Conservation (phyloP, 768 basidiomycete genomes). For the Coprinellus micaceus region DNA sequence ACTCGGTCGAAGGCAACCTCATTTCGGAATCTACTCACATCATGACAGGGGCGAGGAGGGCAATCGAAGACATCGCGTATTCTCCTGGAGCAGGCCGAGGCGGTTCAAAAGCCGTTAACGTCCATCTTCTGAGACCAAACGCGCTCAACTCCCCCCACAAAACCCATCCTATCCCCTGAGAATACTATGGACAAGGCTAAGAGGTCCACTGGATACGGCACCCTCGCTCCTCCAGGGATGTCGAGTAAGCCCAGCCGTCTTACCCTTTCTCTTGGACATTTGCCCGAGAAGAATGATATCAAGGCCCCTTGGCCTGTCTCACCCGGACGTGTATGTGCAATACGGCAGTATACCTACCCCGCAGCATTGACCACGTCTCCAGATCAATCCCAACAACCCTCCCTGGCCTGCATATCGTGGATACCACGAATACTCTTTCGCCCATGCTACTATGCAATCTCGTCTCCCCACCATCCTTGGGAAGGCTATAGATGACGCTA, state of each 20-base stretch:
- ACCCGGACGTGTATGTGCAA: slow-evolving; percentile 55
- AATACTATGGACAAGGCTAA: too few species aligned
- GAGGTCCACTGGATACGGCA: too few species aligned
- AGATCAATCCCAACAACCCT: slow-evolving; percentile 83
- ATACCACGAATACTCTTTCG: slow-evolving; percentile 79
- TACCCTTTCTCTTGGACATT: slow-evolving; percentile 69
- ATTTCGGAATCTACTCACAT: too few species aligned
- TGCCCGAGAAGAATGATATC: slow-evolving; percentile 70
- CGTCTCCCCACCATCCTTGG: slow-evolving; percentile 92
- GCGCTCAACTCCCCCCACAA: too few species aligned
- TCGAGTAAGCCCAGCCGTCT: slow-evolving; percentile 52
- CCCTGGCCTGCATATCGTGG: slow-evolving; percentile 81
- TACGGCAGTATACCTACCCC: background rate
- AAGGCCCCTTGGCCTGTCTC: slow-evolving; percentile 72
- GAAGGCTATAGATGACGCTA: slow-evolving; percentile 91
- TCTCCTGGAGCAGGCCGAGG: too few species aligned
- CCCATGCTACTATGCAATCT: slow-evolving; percentile 94
- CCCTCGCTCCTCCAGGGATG: background rate
- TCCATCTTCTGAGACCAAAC: too few species aligned
- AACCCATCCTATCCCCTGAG: too few species aligned
- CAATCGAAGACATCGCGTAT: too few species aligned
- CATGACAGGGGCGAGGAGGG: too few species aligned
- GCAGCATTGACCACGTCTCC: background rate
- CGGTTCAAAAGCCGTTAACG: too few species aligned
- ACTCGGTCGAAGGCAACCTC: too few species aligned